Evolutionary conservation across 1,284 basidiomycete species (phyloP).

Genomic region (Vanrija sp.): DNA sequence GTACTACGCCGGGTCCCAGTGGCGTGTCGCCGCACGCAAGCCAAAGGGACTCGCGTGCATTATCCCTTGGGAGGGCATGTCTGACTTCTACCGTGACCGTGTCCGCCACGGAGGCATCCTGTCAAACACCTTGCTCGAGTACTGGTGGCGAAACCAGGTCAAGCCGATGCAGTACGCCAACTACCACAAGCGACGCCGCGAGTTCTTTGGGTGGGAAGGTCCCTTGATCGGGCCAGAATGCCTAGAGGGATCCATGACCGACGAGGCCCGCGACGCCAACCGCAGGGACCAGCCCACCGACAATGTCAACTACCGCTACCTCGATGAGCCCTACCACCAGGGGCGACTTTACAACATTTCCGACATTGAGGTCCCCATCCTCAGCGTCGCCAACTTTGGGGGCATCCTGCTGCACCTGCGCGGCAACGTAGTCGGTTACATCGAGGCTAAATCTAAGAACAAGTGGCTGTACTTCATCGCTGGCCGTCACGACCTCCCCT

Average conservation of each 20-base stretch:
- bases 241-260: slow-evolving; percentile 31
- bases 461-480: slow-evolving; percentile 46
- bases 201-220: slow-evolving; percentile 9
- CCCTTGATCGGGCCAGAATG: slow-evolving; percentile 18
- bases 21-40: slow-evolving; percentile 41
- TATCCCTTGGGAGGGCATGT: slow-evolving; percentile 45
- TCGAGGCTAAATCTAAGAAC: slow-evolving; percentile 33
- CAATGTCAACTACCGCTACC: slow-evolving; percentile 23
- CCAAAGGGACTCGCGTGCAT: slow-evolving; percentile 45
- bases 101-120: slow-evolving; percentile 42
- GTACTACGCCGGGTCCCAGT: slow-evolving; percentile 42
- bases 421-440: slow-evolving; percentile 42
- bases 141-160: slow-evolving; percentile 41
- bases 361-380: slow-evolving; percentile 38
- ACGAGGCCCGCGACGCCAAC: slow-evolving; percentile 30
- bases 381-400: slow-evolving; percentile 43
- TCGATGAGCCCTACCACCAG: slow-evolving; percentile 38
- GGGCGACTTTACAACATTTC: slow-evolving; percentile 32
- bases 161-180: slow-evolving; percentile 39
- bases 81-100: slow-evolving; percentile 42
- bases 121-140: slow-evolving; percentile 33
- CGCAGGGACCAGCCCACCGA: slow-evolving; percentile 35
- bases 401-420: slow-evolving; percentile 41
- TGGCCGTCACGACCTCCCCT: slow-evolving; percentile 43
- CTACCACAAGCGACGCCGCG: slow-evolving; percentile 16